Evolutionary conservation across 768 basidiomycete genomes (phyloP).

Genomic region (Fomitopsis serialis): DNA sequence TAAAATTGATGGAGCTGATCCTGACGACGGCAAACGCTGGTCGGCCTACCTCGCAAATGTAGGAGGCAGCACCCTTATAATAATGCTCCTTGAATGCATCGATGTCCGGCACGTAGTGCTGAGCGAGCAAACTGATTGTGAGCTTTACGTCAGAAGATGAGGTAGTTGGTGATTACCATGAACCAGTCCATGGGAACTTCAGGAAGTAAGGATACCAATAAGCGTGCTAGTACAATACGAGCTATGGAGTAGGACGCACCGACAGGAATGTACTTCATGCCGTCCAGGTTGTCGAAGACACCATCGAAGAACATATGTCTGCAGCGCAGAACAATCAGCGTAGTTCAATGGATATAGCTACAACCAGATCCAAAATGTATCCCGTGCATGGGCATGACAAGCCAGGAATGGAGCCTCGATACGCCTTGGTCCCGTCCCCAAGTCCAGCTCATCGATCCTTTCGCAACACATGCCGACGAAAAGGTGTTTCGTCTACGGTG

Average conservation of each 20-base stretch:
- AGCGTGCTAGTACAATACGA: background rate
- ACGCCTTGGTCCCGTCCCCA: no score
- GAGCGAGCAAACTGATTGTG: no score
- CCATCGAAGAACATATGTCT: slow-evolving; percentile 60
- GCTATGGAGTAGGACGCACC: background rate
- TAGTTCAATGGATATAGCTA: no score
- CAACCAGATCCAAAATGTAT: no score
- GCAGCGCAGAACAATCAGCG: background rate
- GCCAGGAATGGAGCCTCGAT: no score
- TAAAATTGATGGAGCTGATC: background rate
- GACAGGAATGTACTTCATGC: slow-evolving; percentile 48
- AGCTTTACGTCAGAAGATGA: no score
- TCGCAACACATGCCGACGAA: no score
- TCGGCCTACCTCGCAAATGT: slow-evolving; percentile 21
- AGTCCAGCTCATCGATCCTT: no score
- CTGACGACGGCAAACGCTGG: background rate
- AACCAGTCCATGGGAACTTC: slow-evolving; percentile 2
- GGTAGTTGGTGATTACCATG: no score
- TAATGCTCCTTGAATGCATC: slow-evolving; percentile 26
- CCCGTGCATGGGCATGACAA: no score
- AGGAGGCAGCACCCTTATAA: slow-evolving; percentile 27
- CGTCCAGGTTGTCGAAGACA: slow-evolving; percentile 61
- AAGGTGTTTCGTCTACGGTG: no score
- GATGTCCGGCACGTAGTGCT: slow-evolving; percentile 31
- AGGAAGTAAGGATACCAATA: background rate